Percentiles rank a stretch among this genome's conserved stretches.
Conservation (phyloP, 2,329 filamentous ascomycete genomes). For the Aspergillus persii region DNA sequence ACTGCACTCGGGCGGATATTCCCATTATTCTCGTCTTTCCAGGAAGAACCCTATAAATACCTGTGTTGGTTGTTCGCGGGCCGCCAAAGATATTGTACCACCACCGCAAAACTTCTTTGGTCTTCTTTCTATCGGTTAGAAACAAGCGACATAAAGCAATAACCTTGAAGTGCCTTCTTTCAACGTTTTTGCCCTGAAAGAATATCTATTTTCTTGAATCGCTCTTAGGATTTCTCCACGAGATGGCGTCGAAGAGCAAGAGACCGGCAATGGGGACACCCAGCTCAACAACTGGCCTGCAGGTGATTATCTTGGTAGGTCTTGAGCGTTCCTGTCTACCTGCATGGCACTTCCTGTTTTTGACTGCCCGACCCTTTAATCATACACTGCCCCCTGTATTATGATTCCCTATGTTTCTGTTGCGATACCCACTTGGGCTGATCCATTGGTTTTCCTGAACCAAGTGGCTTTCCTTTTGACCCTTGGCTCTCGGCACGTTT, state of each 20-base stretch:
- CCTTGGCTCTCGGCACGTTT: neutral
- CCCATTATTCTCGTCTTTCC: neutral
- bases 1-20: neutral
- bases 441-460: neutral
- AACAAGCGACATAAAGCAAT: neutral
- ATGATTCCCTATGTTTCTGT: neutral
- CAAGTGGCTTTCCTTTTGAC: neutral
- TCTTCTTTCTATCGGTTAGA: neutral
- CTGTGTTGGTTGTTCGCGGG: neutral
- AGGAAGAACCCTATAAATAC: neutral
- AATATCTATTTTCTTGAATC: neutral
- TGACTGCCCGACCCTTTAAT: neutral
- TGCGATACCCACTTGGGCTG: neutral
- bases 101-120: neutral
- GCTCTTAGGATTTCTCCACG: neutral
- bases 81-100: neutral
- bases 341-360: slow-evolving; percentile 4
- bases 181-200: neutral
- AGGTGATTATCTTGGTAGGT: slow-evolving; percentile 74
- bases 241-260: neutral
- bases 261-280: too few relatives aligned
- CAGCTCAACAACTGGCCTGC: slow-evolving; percentile 40
- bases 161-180: neutral
- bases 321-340: slow-evolving; percentile 6
- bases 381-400: neutral